Base-by-base conservation (phyloP, 768 basidiomycete genomes). In the Lentinula lateritia region DNA sequence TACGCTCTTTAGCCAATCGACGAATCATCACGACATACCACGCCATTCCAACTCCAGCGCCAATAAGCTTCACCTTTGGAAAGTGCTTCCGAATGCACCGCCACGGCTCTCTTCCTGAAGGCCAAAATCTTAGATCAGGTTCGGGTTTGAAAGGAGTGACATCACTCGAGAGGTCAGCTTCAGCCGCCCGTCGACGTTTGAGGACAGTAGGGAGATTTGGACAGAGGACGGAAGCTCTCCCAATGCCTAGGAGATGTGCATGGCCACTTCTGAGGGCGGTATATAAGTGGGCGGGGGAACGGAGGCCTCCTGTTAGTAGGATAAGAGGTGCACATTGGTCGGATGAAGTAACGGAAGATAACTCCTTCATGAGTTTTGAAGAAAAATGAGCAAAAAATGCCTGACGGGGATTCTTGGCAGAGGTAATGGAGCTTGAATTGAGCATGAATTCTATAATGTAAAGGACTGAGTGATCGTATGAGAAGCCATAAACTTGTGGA, bases 241-340 rank as follows among this genome's bases (percentile, higher is more conserved):
- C 94, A 16, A 95, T 76, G 0, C 94, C 94, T 36, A 93, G 76
- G 23, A 95, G 76, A 70, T 95, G 81, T 0, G 92, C 83, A 61
- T 92, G 84, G 5, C 72, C 73, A 8, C 80, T 73, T 0, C 68
- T 64, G 15, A 93, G 77, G 1, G 83, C 89, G 15, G 74, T 69
- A 10, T 77, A 71, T 42, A 94, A 75, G 35, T 83, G 78, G 0
- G 78, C 72, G 15, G 84, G 82, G 0, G 87, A 84, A 23, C 80
- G 76, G 43, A 96, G 80, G 23, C 92, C 92, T 34, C 93, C 93
- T 0, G 93, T 95, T 32, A 95, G 81, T 34, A 95, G 75, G 64
- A 95, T 77, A 6, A 89, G 75, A 1, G 93, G 91, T 2, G 71
- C 67, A 0, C 71, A 68, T 6, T 62, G 39, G 8, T 68, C 64